phyloP scores from a whole-genome alignment of 106 monocot species.

The Vanilla planifolia region DNA sequence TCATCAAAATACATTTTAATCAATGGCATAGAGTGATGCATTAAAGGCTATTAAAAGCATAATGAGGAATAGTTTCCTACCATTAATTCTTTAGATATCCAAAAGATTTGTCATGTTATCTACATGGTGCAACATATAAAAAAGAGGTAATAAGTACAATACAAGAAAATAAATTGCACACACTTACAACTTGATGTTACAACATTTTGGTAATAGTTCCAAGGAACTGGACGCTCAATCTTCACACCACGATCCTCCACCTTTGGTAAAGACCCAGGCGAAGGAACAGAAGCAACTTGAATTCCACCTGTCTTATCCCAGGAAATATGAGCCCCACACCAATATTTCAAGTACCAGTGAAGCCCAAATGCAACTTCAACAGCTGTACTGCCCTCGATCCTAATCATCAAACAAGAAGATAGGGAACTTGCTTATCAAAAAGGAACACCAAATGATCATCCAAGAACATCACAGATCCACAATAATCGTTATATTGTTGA shows the following conservation, averaged over 20 bases:
- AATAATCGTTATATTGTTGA: neutral
- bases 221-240: conserved; percentile 76
- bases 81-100: neutral
- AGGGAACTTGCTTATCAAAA: neutral
- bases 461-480: too few relatives aligned
- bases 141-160: neutral
- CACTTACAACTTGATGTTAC: conserved; percentile 96
- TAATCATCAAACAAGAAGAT: conserved; percentile 18
- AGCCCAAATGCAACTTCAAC: conserved; percentile 79
- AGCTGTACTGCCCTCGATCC: conserved; percentile 77
- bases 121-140: neutral
- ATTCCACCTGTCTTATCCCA: conserved; percentile 97
- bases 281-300: conserved; percentile 66
- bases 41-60: too few relatives aligned
- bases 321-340: conserved; percentile 89
- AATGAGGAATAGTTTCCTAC: neutral
- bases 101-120: neutral
- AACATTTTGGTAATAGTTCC: conserved; percentile 99
- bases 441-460: neutral
- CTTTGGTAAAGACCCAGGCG: conserved; percentile 50
- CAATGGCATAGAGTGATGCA: too few relatives aligned
- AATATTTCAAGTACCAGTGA: conserved; percentile 95
- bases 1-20: too few relatives aligned
- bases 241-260: conserved; percentile 45
- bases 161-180: neutral